Percentiles rank a stretch among this genome's conserved stretches.
Conservation (phyloP, 1,284 basidiomycete genomes). For the Microbotryum lychnidis-dioicae region DNA sequence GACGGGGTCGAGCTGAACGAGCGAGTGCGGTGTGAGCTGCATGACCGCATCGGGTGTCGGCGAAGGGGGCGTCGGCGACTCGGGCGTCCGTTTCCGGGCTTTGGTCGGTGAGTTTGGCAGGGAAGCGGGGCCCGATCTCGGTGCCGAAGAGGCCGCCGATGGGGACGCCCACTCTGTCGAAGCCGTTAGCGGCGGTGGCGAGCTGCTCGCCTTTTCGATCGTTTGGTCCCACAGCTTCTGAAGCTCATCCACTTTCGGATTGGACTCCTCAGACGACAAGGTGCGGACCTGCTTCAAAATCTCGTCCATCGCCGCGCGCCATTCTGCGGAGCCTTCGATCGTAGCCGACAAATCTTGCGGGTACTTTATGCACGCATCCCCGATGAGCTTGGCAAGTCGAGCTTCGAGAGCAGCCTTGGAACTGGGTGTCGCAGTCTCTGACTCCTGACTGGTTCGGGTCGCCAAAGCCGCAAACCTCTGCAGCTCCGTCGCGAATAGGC, state of each 20-base stretch:
- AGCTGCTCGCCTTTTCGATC: background rate
- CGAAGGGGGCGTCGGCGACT: background rate
- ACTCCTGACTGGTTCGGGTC: background rate
- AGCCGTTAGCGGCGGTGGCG: too few relatives aligned
- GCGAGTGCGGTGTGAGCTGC: background rate
- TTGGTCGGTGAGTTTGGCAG: constrained; percentile 3
- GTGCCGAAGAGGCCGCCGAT: background rate
- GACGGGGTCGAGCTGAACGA: background rate
- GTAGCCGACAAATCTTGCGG: background rate
- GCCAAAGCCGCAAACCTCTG: constrained; percentile 44
- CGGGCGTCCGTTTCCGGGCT: background rate
- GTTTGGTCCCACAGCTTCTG: background rate
- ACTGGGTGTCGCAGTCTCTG: background rate
- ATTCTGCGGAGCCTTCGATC: background rate
- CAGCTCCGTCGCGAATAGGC: constrained; percentile 59
- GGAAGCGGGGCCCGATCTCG: background rate
- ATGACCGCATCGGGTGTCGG: background rate
- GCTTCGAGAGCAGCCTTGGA: background rate
- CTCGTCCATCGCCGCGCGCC: background rate
- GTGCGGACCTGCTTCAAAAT: background rate
- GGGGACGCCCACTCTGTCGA: constrained; percentile 1
- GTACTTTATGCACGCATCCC: background rate
- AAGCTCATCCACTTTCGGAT: background rate
- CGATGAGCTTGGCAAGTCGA: background rate
- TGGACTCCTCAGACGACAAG: background rate